Percentiles rank a stretch among this genome's conserved stretches.
Conservation (phyloP, 164 flowering plant species). For the Cinnamomum chago region DNA sequence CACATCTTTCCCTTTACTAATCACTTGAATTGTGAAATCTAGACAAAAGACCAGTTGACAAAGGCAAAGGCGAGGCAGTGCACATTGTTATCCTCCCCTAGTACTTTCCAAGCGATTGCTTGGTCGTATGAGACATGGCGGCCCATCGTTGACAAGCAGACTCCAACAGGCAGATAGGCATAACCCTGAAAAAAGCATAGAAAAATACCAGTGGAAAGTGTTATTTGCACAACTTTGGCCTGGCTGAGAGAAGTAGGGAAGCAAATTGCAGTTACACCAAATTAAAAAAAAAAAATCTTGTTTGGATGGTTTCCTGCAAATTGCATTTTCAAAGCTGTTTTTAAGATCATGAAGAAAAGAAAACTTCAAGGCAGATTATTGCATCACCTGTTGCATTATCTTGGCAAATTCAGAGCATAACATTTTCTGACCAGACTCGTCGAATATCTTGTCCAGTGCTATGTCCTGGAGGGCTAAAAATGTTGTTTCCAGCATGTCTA, state of each 20-base stretch:
- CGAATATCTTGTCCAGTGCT: slow-evolving; percentile 78
- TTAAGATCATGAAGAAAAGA: neutral
- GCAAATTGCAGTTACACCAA: neutral
- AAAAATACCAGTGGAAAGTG: neutral
- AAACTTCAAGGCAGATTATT: neutral
- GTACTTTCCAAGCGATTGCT: slow-evolving; percentile 86
- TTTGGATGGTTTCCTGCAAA: neutral
- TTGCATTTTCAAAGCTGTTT: neutral
- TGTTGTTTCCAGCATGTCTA: slow-evolving; percentile 94
- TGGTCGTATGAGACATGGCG: slow-evolving; percentile 78
- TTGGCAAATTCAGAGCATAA: slow-evolving; percentile 70
- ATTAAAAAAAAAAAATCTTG: too few species aligned
- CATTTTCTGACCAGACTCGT: slow-evolving; percentile 72
- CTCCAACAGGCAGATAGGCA: slow-evolving; percentile 72
- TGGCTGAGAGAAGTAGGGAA: neutral
- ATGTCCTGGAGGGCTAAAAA: slow-evolving; percentile 84
- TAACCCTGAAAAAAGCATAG: slow-evolving; percentile 51
- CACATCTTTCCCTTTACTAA: neutral
- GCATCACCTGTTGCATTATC: slow-evolving; percentile 82
- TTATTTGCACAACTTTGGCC: neutral
- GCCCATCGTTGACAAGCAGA: slow-evolving; percentile 85
- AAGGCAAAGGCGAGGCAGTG: slow-evolving; percentile 87
- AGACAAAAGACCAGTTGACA: slow-evolving; percentile 90
- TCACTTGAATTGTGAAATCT: slow-evolving; percentile 15
- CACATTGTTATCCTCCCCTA: slow-evolving; percentile 55